Conservation (phyloP, 768 basidiomycete species). For the Lactarius tabidus region DNA sequence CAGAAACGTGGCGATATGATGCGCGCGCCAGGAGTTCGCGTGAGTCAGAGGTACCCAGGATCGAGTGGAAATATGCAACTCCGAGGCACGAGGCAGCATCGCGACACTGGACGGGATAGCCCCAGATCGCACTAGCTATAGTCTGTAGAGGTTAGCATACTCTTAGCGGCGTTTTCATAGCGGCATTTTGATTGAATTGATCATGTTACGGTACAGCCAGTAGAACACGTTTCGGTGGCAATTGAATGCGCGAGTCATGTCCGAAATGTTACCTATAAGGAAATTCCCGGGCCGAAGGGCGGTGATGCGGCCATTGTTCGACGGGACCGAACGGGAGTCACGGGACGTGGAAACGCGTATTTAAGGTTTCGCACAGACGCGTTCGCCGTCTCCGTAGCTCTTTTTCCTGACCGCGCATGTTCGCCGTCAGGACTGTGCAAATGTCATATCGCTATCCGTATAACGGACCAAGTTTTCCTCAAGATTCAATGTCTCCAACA, state of each 20-base stretch:
- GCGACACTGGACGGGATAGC: neutral
- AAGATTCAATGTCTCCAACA: conserved; percentile 21
- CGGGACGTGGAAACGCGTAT: conserved; percentile 15
- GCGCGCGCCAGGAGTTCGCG: neutral
- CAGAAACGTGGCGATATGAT: neutral
- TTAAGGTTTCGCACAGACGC: conserved; percentile 9
- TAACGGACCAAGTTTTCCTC: conserved; percentile 15
- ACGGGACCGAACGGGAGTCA: conserved; percentile 21
- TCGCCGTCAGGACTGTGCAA: conserved; percentile 17
- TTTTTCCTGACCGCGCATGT: conserved; percentile 24
- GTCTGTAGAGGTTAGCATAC: neutral
- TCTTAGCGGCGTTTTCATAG: neutral
- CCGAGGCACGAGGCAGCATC: neutral
- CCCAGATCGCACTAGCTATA: neutral
- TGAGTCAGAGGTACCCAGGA: neutral
- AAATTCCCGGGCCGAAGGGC: neutral
- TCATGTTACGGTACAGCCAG: no score
- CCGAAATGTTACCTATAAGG: conserved; percentile 9
- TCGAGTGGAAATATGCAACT: neutral
- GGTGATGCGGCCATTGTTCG: conserved; percentile 20
- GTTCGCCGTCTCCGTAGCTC: conserved; percentile 5
- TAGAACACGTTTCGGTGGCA: neutral
- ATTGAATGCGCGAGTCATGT: neutral
- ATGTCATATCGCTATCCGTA: conserved; percentile 25
- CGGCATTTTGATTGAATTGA: neutral